These are phyloP conservation scores for Schrenkiella parvula DNA, from an alignment of 345 rosid species.

Conservation along the genomic window DNA sequence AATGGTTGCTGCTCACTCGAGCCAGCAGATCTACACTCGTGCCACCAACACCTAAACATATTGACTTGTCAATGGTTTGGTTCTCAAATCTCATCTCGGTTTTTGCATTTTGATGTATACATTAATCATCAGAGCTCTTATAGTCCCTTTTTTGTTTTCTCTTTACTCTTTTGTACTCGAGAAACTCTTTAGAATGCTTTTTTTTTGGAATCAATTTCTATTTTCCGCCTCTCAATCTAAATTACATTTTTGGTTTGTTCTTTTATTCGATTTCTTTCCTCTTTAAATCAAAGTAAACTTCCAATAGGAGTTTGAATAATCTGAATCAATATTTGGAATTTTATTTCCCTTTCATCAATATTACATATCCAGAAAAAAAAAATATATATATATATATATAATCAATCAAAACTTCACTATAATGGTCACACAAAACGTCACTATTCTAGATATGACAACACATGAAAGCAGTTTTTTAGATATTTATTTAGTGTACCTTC, in stretches of 20 bases:
- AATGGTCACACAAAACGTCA: conserved; percentile 1
- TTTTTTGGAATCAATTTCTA: not conserved
- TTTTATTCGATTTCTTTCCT: no score
- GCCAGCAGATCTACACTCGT: conserved; percentile 78
- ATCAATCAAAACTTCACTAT: not conserved
- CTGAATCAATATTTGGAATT: no score
- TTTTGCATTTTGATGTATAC: conserved; percentile 24
- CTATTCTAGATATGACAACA: not conserved
- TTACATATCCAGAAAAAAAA: no score
- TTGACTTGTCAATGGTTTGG: not conserved
- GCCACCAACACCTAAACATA: conserved; percentile 56
- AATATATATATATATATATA: not conserved
- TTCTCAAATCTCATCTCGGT: not conserved
- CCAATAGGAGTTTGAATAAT: no score
- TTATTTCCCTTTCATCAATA: no score
- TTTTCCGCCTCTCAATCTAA: not conserved
- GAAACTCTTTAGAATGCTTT: not conserved
- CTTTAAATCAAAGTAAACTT: no score
- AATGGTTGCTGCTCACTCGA: conserved; percentile 60
- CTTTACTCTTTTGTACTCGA: not conserved
- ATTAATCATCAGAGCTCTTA: conserved; percentile 18
- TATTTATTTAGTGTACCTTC: no score
- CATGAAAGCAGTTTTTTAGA: not conserved
- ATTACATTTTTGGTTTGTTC: not conserved
- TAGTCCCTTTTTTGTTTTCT: not conserved